phyloP scores from a whole-genome alignment of 2,329 filamentous ascomycete species.

The Coleophoma eucalyptorum region DNA sequence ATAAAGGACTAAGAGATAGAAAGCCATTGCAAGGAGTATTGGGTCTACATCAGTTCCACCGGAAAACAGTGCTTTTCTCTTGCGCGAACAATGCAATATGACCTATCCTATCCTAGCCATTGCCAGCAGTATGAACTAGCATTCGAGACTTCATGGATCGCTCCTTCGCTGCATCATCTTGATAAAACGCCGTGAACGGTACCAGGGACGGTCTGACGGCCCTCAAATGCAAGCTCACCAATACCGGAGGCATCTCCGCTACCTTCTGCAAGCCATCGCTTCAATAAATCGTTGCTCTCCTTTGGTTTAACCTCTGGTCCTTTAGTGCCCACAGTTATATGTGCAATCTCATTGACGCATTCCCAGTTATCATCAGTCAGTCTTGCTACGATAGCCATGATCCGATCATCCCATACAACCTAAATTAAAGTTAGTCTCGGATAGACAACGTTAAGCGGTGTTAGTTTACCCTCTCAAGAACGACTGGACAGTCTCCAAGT shows the following conservation, averaged over 20 bases:
- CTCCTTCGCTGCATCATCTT: neutral
- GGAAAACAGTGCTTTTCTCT: no score
- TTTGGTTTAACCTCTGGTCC: constrained; percentile 76
- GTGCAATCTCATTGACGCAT: constrained; percentile 74
- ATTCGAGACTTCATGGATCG: no score
- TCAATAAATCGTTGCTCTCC: constrained; percentile 86
- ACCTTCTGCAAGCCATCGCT: constrained; percentile 66
- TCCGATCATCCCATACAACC: constrained; percentile 77
- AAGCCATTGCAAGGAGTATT: no score
- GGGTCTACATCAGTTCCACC: no score
- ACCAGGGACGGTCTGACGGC: constrained; percentile 20
- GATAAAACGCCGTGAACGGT: constrained; percentile 23
- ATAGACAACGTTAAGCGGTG: no score
- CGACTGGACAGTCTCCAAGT: constrained; percentile 61
- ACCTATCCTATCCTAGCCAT: no score
- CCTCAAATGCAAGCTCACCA: constrained; percentile 23
- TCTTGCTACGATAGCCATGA: constrained; percentile 90
- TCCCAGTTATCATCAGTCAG: constrained; percentile 61
- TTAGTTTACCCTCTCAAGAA: constrained; percentile 52
- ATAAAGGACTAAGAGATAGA: no score
- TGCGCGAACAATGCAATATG: no score
- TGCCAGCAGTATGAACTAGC: no score
- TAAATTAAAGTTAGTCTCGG: constrained; percentile 13
- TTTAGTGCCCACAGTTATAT: constrained; percentile 86
- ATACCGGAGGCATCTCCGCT: constrained; percentile 28